These are phyloP conservation scores for Cryomyces minteri DNA, from an alignment of 495 filamentous ascomycete genomes.

Conservation along the genomic window DNA sequence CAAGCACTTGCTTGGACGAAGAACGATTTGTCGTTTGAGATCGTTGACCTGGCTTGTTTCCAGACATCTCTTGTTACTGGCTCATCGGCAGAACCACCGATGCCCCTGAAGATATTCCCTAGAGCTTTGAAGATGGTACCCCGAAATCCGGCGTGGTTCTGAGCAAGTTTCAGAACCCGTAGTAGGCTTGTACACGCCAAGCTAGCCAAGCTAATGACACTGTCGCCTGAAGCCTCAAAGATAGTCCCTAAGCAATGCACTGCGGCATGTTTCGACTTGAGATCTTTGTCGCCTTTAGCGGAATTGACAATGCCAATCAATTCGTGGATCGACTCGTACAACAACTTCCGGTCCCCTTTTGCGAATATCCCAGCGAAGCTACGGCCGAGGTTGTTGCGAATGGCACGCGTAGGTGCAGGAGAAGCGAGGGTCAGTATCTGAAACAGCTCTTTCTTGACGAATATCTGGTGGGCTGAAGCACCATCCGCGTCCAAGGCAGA, in stretches of 20 bases:
- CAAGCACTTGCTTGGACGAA: slow-evolving; percentile 69
- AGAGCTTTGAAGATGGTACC: slow-evolving; percentile 68
- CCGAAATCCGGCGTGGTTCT: slow-evolving; percentile 63
- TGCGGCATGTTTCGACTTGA: slow-evolving; percentile 65
- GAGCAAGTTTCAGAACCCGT: slow-evolving; percentile 63
- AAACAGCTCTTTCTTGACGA: slow-evolving; percentile 77
- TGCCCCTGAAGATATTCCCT: slow-evolving; percentile 54
- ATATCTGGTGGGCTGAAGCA: slow-evolving; percentile 70
- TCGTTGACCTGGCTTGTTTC: slow-evolving; percentile 72
- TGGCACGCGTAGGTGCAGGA: slow-evolving; percentile 71
- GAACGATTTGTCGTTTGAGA: slow-evolving; percentile 61
- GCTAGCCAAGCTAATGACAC: slow-evolving; percentile 69
- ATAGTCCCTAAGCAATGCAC: slow-evolving; percentile 78
- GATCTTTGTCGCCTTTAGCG: slow-evolving; percentile 66
- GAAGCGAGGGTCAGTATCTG: slow-evolving; percentile 75
- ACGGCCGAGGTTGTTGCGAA: slow-evolving; percentile 72
- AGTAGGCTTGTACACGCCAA: slow-evolving; percentile 51
- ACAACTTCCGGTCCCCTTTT: slow-evolving; percentile 75
- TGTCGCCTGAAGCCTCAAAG: slow-evolving; percentile 78
- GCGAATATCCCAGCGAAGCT: slow-evolving; percentile 70
- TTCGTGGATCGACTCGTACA: slow-evolving; percentile 90
- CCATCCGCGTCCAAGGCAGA: slow-evolving; percentile 53
- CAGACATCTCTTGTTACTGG: slow-evolving; percentile 71
- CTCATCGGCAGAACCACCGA: slow-evolving; percentile 67
- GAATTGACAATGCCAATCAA: slow-evolving; percentile 55